phyloP scores from a whole-genome alignment of 2,329 filamentous ascomycete genomes.

The Pestalotiopsis sp. region DNA sequence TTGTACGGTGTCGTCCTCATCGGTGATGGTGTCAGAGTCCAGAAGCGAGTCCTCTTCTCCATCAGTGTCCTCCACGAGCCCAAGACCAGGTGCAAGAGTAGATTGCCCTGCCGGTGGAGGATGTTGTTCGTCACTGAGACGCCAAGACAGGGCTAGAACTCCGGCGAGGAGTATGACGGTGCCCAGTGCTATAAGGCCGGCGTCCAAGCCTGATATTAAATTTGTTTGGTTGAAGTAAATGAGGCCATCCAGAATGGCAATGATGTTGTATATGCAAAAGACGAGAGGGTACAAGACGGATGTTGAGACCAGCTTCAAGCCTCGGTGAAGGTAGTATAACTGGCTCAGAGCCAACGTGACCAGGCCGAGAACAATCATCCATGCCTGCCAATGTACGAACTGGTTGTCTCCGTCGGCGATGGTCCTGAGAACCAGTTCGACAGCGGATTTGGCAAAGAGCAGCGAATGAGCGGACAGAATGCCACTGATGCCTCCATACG shows the following conservation, averaged over 20 bases:
- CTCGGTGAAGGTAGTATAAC: constrained; percentile 92
- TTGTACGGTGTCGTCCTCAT: constrained; percentile 38
- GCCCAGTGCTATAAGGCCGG: constrained; percentile 79
- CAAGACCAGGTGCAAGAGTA: constrained; percentile 78
- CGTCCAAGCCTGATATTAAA: constrained; percentile 73
- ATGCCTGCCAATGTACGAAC: constrained; percentile 93
- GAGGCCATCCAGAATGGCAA: constrained; percentile 93
- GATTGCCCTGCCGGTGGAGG: constrained; percentile 63
- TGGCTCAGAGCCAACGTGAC: constrained; percentile 82
- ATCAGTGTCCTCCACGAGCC: constrained; percentile 71
- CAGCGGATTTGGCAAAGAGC: constrained; percentile 91
- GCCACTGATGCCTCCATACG: constrained; percentile 87
- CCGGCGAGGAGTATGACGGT: constrained; percentile 84
- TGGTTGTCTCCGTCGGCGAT: constrained; percentile 85
- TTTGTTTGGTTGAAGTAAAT: constrained; percentile 95
- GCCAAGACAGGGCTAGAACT: constrained; percentile 90
- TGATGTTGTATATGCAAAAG: constrained; percentile 99
- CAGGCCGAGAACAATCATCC: constrained; percentile 83
- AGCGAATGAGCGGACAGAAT: constrained; percentile 92
- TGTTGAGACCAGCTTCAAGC: constrained; percentile 91
- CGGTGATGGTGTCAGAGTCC: constrained; percentile 45
- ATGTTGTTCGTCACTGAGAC: constrained; percentile 76
- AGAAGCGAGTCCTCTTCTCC: constrained; percentile 59
- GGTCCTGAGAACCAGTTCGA: constrained; percentile 87
- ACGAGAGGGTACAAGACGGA: constrained; percentile 95